A percentile compares a stretch with the other conserved stretches of the same genome.
phyloP scores from a whole-genome alignment of 495 filamentous ascomycete genomes.

The Echria macrotheca region DNA sequence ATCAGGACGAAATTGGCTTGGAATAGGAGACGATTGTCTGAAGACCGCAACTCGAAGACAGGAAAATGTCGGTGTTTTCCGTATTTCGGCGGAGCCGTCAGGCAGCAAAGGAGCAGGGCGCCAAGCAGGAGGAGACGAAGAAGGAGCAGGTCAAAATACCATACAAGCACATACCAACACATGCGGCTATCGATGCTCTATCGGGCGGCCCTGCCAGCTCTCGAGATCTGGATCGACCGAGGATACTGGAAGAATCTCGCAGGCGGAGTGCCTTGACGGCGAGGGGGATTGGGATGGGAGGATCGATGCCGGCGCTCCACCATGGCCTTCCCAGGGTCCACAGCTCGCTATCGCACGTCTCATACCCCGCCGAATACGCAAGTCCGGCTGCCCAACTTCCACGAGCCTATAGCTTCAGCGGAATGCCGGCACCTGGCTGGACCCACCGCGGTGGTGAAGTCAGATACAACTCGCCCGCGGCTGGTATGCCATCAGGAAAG shows the following conservation, averaged over 20 bases:
- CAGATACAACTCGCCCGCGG: conserved; percentile 17
- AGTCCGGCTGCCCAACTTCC: conserved; percentile 38
- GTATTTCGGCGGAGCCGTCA: conserved; percentile 41
- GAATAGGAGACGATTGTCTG: no score
- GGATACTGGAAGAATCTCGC: conserved; percentile 40
- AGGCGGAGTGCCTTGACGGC: conserved; percentile 37
- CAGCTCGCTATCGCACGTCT: conserved; percentile 38
- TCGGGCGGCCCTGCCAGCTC: conserved; percentile 47
- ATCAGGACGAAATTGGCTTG: no score
- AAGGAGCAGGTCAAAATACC: conserved; percentile 37
- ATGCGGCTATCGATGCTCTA: conserved; percentile 53
- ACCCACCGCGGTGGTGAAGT: conserved; percentile 15
- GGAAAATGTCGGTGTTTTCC: conserved; percentile 55
- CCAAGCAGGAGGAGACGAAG: conserved; percentile 38
- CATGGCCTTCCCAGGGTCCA: conserved; percentile 35
- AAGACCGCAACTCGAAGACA: no score
- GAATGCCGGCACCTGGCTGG: conserved; percentile 28
- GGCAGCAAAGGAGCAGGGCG: conserved; percentile 46
- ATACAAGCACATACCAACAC: conserved; percentile 53
- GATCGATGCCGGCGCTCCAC: conserved; percentile 22
- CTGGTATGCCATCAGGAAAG: conserved; percentile 15
- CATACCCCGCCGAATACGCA: conserved; percentile 31
- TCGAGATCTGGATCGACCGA: conserved; percentile 36
- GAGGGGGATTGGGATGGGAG: conserved; percentile 26
- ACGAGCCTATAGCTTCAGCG: conserved; percentile 38